Evolutionary conservation across 108 stramenopile genomes (phyloP).

Genomic region (Conticribra weissflogii): DNA sequence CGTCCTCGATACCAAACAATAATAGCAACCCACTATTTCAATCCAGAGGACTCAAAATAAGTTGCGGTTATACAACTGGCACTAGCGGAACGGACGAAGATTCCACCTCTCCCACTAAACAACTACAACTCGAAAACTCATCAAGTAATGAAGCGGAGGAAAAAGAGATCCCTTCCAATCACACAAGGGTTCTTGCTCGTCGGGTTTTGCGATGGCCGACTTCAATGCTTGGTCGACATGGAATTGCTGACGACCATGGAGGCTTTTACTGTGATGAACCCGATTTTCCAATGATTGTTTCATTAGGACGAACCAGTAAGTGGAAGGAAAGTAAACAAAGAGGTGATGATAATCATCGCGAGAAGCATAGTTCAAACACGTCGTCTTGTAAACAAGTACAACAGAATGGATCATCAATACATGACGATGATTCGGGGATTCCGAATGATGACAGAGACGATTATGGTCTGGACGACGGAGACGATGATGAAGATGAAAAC

Average conservation of each 20-base stretch:
- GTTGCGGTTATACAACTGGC: neutral
- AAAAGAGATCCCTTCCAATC: constrained; percentile 14
- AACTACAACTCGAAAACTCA: neutral
- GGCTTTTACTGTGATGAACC: neutral
- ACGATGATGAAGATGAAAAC: neutral
- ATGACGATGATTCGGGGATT: no score
- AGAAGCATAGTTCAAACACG: neutral
- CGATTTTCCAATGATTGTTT: constrained; percentile 40
- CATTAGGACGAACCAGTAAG: constrained; percentile 30
- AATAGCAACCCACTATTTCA: no score
- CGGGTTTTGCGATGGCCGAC: constrained; percentile 50
- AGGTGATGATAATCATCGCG: neutral
- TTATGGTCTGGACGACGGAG: no score
- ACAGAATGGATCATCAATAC: neutral
- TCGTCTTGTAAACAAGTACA: neutral
- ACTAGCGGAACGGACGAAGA: neutral
- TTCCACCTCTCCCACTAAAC: constrained; percentile 1
- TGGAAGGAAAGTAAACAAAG: constrained; percentile 11
- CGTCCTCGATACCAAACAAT: neutral
- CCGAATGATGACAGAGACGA: no score
- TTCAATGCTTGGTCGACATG: constrained; percentile 13
- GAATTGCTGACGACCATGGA: neutral
- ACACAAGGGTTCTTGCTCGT: constrained; percentile 32
- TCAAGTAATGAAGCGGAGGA: constrained; percentile 12
- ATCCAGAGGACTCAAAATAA: no score